Evolutionary conservation across 371 early-diverging fungal species (phyloP), one percentile per base, ranked within the genome.

Genomic region (Zancudomyces culisetae): DNA sequence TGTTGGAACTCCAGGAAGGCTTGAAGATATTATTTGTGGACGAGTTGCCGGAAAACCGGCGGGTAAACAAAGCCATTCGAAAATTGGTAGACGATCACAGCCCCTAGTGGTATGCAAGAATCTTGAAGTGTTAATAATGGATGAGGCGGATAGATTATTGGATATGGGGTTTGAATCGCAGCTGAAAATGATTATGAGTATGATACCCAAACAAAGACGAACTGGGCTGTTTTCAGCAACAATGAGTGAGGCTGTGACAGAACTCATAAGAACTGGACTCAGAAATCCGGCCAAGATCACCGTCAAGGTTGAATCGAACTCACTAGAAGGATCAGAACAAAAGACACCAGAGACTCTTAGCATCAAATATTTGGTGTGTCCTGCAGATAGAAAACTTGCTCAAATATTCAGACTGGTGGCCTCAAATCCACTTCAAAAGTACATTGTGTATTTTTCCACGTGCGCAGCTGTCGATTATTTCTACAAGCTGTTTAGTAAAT

Each of bases 191-290:
- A 94, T 98, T 58, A 71, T 96, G 51, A 63, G 73, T 1, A 65
- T 74, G 4, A 59, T 98, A 21, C 94, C 93, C 3, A 89, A 87
- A 54, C 92, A 98, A 66, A 80, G 94, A 20, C 81, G 97, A 43
- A 98, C 93, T 0, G 90, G 97, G 15, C 70, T 99, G 24, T 98
- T 97, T 60, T 96, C 94, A 1, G 99, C 99, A 0, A 99, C 99
- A 6, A 84, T 96, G 85, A 87, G 85, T 26, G 94, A 95, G 49
- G 89, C 86, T 0, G 64, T 97, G 42, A 67, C 73, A 18, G 78
- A 88, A 55, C 68, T 99, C 8, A 81, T 87, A 1, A 72, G 81
- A 23, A 81, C 87, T 1, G 97, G 97, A 20, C 73, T 96, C 43
- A 76, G 94, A 47, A 91, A 94, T 55, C 96, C 96, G 0, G 90